Evolutionary conservation across 257 asterid genomes (phyloP), one percentile per base, ranked within the genome.

Genomic region (Cruciata laevipes): DNA sequence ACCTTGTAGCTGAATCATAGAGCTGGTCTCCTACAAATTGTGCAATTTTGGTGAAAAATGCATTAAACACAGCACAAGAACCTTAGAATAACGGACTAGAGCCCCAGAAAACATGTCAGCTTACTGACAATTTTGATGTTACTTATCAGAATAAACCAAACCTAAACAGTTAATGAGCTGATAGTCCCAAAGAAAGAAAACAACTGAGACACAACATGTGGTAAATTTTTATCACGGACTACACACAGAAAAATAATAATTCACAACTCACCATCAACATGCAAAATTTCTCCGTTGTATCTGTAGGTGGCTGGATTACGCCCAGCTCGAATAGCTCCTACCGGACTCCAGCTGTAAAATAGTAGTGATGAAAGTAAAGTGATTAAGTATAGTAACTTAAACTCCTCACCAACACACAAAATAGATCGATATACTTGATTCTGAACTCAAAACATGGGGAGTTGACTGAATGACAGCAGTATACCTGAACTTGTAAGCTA

Each of bases 401-500:
- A 10, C 51, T 42, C 16, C 51, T 13, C 14, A 12, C 51, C 55
- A 27, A 14, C 40, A 38, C 2, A 37, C 37, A 24, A 24, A 32
- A 33, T 61, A 11, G 24, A 60, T 23, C 35, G 18, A 61, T 33
- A 10, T 27, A 6, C 42, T 51, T 8, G 20, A 12, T 62, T 42
- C 51, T 20, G 32, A 44, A 44, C 23, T 53, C 47, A 18, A 18
- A 25, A n/a, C 20, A 51, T 38, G 30, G 21, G 42, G 31, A 42
- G 33, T 66, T 10, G 17, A 42, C 42, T 23, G 42, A 9, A 18
- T 42, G 7, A 21, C 27, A 27, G 52, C 27, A 27, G 52, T 51
- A 66, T 71, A 92, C 98, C 98, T 92, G 78, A 93, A 93, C 73
- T 93, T 93, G 81, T 88, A 90, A 71, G 96, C 99, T 77, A 93